phyloP scores from a whole-genome alignment of 352 stramenopile species.

The Phytopythium boreale region DNA sequence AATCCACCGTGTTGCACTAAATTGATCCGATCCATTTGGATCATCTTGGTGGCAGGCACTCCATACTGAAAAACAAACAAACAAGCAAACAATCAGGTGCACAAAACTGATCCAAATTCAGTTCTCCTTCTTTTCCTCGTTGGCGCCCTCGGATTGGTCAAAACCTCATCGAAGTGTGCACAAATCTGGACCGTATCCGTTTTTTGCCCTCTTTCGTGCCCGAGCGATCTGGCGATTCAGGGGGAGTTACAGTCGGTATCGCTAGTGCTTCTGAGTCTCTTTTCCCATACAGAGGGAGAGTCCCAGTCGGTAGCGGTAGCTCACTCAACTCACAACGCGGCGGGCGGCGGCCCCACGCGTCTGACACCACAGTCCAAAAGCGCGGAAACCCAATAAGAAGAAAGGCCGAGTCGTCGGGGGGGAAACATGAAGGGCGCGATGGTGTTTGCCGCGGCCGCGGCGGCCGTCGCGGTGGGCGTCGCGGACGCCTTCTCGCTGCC shows the following conservation, averaged over 20 bases:
- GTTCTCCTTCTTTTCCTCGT: background rate
- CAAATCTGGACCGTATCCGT: background rate
- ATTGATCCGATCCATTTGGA: background rate
- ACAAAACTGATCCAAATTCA: background rate
- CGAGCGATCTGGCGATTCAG: background rate
- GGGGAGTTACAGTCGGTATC: conserved; percentile 2
- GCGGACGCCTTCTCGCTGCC: conserved; percentile 64
- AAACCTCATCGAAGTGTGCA: background rate
- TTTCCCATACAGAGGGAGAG: background rate
- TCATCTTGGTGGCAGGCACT: too few species aligned
- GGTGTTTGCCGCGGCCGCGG: conserved; percentile 17
- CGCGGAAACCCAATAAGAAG: background rate
- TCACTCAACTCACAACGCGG: background rate
- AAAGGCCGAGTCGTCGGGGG: background rate
- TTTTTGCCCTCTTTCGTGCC: background rate
- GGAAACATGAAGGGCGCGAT: conserved; percentile 18
- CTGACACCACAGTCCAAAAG: background rate
- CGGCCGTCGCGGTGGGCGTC: conserved; percentile 9
- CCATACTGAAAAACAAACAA: too few species aligned
- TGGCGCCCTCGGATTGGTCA: background rate
- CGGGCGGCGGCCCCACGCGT: background rate
- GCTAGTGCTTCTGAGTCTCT: background rate
- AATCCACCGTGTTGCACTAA: background rate
- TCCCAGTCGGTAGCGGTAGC: background rate
- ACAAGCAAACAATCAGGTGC: too few species aligned